Evolutionary conservation across 2,329 filamentous ascomycete species (phyloP), one percentile per base, ranked within the genome.

Genomic region (Claviceps sp.): DNA sequence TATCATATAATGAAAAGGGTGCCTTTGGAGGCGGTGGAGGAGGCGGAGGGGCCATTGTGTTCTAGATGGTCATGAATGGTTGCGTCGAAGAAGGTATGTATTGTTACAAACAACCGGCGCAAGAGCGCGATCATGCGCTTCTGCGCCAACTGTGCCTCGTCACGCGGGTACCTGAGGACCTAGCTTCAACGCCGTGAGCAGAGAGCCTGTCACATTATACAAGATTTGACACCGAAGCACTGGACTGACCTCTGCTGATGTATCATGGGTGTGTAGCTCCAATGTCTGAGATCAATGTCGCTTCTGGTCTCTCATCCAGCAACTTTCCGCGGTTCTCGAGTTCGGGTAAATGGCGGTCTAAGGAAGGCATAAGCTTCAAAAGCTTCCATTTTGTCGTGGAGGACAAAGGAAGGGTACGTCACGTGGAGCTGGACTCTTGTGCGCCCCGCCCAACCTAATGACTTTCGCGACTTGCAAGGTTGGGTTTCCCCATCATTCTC

Each of bases 1-100:
- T 87, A 51, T 87, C 89, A 65, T 95, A 95, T 5, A 94, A 79
- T 18, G 87, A 90, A 58, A 89, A 72, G 53, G 76, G 75, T 52
- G 72, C 68, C 47, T 67, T 63, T 13, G 68, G 67, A 45, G 71
- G 71, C 42, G 70, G 67, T 22, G 72, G 63, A 37, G 67, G 68
- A 16, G 63, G 62, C 16, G 60, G 61, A 52, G 64, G 60, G 54
- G 60, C 62, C 54, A 66, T 59, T 61, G 63, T 66, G 16, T 18
- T 36, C 14, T 30, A 14, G 26, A 47, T 36, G 13, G n/a, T 34
- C 11, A 14, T 47, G 44, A 24, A 22, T 30, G 18, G 18, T n/a
- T n/a, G 40, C n/a, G 13, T 49, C n/a, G 20, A 34, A n/a, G 36
- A 22, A 11, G 8, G 16, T 43, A 13, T 34, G 30, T 34, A 11